Conservation (phyloP, 768 basidiomycete species). For the Termitomyces heimii region DNA sequence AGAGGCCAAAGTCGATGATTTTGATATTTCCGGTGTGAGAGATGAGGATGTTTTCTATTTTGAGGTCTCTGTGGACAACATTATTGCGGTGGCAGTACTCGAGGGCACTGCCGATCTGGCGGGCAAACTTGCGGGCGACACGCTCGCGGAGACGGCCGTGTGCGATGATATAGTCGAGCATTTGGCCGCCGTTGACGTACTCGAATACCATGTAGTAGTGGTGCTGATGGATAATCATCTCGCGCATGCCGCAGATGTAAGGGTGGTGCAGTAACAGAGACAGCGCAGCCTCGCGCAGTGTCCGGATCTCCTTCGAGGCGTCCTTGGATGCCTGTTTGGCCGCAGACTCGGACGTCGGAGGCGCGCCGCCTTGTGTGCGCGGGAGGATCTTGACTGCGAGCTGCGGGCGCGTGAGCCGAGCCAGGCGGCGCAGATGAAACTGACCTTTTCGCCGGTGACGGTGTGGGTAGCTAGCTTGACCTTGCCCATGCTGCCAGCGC, state of each 20-base stretch:
- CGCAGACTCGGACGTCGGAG: slow-evolving; percentile 38
- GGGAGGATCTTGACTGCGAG: slow-evolving; percentile 99
- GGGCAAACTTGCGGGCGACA: slow-evolving; percentile 93
- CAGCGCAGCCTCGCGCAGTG: slow-evolving; percentile 91
- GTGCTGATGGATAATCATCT: slow-evolving; percentile 95
- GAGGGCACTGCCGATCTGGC: slow-evolving; percentile 94
- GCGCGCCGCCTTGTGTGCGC: slow-evolving; percentile 62
- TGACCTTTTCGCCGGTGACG: slow-evolving; percentile 86
- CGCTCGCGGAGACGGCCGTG: slow-evolving; percentile 94
- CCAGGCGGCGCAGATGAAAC: slow-evolving; percentile 15
- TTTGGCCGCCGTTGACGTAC: slow-evolving; percentile 98
- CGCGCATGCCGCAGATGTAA: slow-evolving; percentile 98
- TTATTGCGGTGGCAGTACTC: slow-evolving; percentile 97
- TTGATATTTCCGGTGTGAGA: slow-evolving; percentile 99
- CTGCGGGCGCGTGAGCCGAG: slow-evolving; percentile 29
- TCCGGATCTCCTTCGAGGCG: slow-evolving; percentile 93
- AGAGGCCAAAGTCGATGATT: slow-evolving; percentile 98
- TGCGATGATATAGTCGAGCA: slow-evolving; percentile 99
- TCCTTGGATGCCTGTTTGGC: slow-evolving; percentile 85
- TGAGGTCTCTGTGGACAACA: slow-evolving; percentile 98
- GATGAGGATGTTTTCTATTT: slow-evolving; percentile 99
- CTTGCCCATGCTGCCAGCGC: slow-evolving; percentile 98
- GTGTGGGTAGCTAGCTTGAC: slow-evolving; percentile 94
- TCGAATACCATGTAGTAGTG: slow-evolving; percentile 99
- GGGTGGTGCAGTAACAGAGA: slow-evolving; percentile 97